These are phyloP conservation scores for Entomophthora muscae DNA, from an alignment of 371 early-diverging fungal species.

Conservation along the genomic window DNA sequence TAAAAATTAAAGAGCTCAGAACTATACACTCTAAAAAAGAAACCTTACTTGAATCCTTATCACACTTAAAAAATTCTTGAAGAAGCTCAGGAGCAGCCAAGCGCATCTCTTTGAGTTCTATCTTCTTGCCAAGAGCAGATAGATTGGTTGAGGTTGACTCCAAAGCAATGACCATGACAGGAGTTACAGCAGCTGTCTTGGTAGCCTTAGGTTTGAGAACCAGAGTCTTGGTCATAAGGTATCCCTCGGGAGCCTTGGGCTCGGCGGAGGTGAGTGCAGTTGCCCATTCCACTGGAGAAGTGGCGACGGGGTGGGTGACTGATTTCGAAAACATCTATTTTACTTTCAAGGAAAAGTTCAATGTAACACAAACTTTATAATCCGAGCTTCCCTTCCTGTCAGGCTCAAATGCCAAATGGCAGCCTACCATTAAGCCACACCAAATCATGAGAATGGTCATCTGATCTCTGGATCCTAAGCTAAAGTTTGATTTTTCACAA, in stretches of 20 bases:
- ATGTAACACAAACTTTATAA: no score
- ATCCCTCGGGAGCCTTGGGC: background rate
- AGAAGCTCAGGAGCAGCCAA: constrained; percentile 44
- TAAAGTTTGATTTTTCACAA: no score
- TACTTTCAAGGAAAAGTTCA: no score
- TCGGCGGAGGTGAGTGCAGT: background rate
- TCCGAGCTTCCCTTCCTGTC: no score
- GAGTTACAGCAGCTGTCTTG: constrained; percentile 37
- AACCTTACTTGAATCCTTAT: constrained; percentile 23
- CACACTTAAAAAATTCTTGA: constrained; percentile 24
- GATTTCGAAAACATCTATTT: background rate
- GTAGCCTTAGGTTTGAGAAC: constrained; percentile 55
- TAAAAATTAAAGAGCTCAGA: background rate
- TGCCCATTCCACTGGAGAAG: background rate
- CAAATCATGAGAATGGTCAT: no score
- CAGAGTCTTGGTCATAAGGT: constrained; percentile 33
- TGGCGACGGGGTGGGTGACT: background rate
- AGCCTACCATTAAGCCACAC: no score
- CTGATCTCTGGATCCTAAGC: no score
- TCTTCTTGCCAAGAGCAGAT: constrained; percentile 32
- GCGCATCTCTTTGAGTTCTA: constrained; percentile 44
- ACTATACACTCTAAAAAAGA: background rate
- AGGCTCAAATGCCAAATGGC: no score
- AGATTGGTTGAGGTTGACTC: constrained; percentile 27
- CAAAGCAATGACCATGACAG: constrained; percentile 38